These are phyloP conservation scores for Cerrena zonata DNA, from an alignment of 1,284 basidiomycete species.

Conservation along the genomic window DNA sequence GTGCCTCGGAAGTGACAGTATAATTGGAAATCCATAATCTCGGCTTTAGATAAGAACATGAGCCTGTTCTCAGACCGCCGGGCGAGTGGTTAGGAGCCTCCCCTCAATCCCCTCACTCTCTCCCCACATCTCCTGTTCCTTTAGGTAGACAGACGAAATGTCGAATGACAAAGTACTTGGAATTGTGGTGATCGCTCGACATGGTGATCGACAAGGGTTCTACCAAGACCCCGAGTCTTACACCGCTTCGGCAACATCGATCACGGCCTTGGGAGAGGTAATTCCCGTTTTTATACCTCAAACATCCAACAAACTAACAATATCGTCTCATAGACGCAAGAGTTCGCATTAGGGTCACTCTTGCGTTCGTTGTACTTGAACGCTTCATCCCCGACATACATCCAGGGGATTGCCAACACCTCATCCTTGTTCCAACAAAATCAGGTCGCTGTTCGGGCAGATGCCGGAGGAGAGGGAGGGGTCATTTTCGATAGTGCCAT, in stretches of 20 bases:
- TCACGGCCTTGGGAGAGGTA: conserved; percentile 37
- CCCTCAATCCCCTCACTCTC: no score
- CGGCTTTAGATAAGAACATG: no score
- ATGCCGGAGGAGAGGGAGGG: conserved; percentile 45
- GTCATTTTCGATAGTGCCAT: conserved; percentile 46
- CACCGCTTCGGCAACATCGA: conserved; percentile 33
- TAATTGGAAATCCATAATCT: no score
- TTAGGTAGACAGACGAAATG: conserved; percentile 4
- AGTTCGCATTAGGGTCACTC: conserved; percentile 36
- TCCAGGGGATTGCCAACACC: conserved; percentile 27
- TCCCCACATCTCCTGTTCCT: no score
- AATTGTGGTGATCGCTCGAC: conserved; percentile 38
- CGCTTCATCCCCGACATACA: conserved; percentile 23
- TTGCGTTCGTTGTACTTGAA: conserved; percentile 34
- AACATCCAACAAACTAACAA: background rate
- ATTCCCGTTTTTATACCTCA: background rate
- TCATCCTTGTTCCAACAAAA: conserved; percentile 25
- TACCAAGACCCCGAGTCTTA: conserved; percentile 33
- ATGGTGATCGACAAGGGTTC: conserved; percentile 40
- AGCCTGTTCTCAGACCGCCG: no score
- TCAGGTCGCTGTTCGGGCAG: conserved; percentile 38
- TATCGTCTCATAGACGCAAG: conserved; percentile 24
- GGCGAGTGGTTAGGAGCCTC: no score
- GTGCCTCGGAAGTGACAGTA: no score
- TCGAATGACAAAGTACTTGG: conserved; percentile 22